Percentiles rank a stretch among this genome's conserved stretches.
Conservation (phyloP, 2,329 filamentous ascomycete species). For the Alternaria gansuensis region DNA sequence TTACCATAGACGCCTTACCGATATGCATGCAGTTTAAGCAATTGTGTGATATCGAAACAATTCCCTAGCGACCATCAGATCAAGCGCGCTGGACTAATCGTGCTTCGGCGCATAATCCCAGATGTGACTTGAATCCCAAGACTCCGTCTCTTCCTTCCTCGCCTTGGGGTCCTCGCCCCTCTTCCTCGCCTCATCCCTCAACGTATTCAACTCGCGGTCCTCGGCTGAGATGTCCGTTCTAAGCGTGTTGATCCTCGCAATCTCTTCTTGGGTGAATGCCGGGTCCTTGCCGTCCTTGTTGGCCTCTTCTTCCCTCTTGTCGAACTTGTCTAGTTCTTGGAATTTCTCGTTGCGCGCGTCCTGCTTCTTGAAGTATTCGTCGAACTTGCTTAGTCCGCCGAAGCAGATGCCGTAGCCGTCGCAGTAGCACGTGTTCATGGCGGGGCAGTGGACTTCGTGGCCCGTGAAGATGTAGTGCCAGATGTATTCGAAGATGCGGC, state of each 20-base stretch:
- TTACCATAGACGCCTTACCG: slow-evolving; percentile 14
- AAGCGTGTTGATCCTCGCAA: slow-evolving; percentile 34
- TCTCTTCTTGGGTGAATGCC: slow-evolving; percentile 34
- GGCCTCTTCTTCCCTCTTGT: slow-evolving; percentile 49
- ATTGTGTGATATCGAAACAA: background rate
- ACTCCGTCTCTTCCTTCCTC: slow-evolving; percentile 48
- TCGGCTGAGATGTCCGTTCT: slow-evolving; percentile 31
- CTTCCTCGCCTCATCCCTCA: slow-evolving; percentile 45
- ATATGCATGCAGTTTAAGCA: background rate
- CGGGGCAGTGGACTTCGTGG: slow-evolving; percentile 51
- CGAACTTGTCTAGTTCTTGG: slow-evolving; percentile 53
- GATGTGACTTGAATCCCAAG: slow-evolving; percentile 46
- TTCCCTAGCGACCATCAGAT: background rate
- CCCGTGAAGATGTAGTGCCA: slow-evolving; percentile 55
- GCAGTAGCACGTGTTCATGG: slow-evolving; percentile 64
- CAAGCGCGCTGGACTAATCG: slow-evolving; percentile 11
- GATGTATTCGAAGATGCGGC: slow-evolving; percentile 53
- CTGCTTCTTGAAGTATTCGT: slow-evolving; percentile 60
- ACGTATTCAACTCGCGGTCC: slow-evolving; percentile 41
- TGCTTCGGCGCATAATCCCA: slow-evolving; percentile 49
- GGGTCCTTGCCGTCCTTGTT: slow-evolving; percentile 40
- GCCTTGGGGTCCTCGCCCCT: slow-evolving; percentile 46
- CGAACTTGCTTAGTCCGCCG: slow-evolving; percentile 59
- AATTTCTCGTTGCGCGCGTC: slow-evolving; percentile 54
- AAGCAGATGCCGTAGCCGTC: slow-evolving; percentile 72